A percentile compares a stretch with the other conserved stretches of the same genome.
Evolutionary conservation across 805 yeast genomes (phyloP).

Genomic region (Cyberlindnera subsufficiens): DNA sequence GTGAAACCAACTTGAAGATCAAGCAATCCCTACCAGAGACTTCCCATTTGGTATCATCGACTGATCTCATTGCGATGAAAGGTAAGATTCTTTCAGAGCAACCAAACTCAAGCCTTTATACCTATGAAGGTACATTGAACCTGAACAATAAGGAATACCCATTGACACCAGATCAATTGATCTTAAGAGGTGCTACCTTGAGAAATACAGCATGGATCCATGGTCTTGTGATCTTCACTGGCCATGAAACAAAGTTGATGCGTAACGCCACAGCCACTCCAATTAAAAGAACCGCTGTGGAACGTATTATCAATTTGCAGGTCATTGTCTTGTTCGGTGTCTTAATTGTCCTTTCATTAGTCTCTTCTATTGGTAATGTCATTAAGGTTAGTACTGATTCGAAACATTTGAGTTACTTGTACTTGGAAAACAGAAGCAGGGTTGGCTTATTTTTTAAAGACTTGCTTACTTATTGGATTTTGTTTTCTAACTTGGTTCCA

Average conservation of each 20-base stretch:
- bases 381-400: conserved; percentile 55
- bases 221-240: conserved; percentile 92
- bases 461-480: conserved; percentile 89
- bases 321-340: conserved; percentile 83
- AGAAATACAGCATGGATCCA: conserved; percentile 94
- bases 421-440: conserved; percentile 61
- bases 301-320: conserved; percentile 88
- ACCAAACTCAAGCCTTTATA: conserved; percentile 90
- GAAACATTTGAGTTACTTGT: conserved; percentile 54
- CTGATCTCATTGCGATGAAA: conserved; percentile 43
- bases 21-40: conserved; percentile 86
- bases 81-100: conserved; percentile 77
- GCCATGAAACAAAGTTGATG: conserved; percentile 97
- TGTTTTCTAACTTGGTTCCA: conserved; percentile 96
- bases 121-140: conserved; percentile 80
- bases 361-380: conserved; percentile 87
- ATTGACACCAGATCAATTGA: conserved; percentile 82
- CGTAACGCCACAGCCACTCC: conserved; percentile 99
- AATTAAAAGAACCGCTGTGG: conserved; percentile 94
- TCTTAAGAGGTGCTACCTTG: conserved; percentile 91
- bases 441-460: conserved; percentile 77
- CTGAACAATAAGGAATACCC: conserved; percentile 60
- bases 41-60: conserved; percentile 59
- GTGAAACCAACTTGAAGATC: conserved; percentile 94
- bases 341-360: conserved; percentile 64